A percentile compares a stretch with the other conserved stretches of the same genome.
These are phyloP conservation scores for Boletus reticulatus DNA, from an alignment of 768 basidiomycete species.

Conservation along the genomic window DNA sequence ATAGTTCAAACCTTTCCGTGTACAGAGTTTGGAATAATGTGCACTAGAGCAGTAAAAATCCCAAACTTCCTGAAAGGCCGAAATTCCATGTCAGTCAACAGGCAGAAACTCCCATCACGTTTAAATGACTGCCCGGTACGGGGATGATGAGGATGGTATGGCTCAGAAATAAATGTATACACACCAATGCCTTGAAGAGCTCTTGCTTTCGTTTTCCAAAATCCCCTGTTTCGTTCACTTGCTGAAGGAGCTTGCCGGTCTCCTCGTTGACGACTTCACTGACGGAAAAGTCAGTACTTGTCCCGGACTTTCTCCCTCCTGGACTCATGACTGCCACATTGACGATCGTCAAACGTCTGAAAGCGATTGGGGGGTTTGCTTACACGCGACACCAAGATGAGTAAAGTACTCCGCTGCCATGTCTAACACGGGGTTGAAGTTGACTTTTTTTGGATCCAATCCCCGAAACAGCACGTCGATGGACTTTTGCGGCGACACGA, in stretches of 20 bases:
- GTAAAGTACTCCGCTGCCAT: constrained; percentile 1
- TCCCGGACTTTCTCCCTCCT: background rate
- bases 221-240: background rate
- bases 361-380: background rate
- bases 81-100: background rate
- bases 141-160: background rate
- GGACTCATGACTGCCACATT: constrained; percentile 1
- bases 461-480: background rate
- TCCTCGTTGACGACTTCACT: background rate
- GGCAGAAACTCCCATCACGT: background rate
- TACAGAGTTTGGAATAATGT: constrained; percentile 1
- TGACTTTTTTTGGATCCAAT: background rate
- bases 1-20: background rate
- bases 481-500: background rate
- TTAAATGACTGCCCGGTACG: background rate
- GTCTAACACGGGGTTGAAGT: background rate
- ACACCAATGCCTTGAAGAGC: constrained; percentile 2
- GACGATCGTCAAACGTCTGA: background rate
- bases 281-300: background rate
- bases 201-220: background rate
- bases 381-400: background rate
- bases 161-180: background rate
- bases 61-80: too few species aligned
- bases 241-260: constrained; percentile 4
- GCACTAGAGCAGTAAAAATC: background rate